Evolutionary conservation across 2,329 filamentous ascomycete genomes (phyloP).

Genomic region (Neofusicoccum kwambonambiense): DNA sequence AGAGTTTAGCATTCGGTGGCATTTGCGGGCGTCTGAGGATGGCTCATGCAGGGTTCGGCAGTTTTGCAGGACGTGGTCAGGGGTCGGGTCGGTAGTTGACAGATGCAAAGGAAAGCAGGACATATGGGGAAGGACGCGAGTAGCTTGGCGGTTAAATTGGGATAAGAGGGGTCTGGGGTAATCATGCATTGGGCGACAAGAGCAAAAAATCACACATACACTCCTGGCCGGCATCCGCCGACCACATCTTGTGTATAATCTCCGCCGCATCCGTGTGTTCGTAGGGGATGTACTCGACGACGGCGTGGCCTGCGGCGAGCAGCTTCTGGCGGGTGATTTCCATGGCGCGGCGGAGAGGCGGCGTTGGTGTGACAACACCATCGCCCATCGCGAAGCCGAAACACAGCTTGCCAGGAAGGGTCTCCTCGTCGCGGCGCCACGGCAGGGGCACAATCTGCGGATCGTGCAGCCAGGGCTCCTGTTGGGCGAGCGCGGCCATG

Average conservation of each 20-base stretch:
- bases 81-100: not conserved
- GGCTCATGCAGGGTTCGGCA: not conserved
- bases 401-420: slow-evolving; percentile 31
- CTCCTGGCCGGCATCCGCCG: slow-evolving; percentile 24
- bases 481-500: slow-evolving; percentile 56
- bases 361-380: not conserved
- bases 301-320: slow-evolving; percentile 22
- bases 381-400: slow-evolving; percentile 25
- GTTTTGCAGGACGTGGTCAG: not conserved
- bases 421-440: slow-evolving; percentile 53
- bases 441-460: slow-evolving; percentile 65
- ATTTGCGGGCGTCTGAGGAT: not conserved
- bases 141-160: not conserved
- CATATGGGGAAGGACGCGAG: not conserved
- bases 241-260: slow-evolving; percentile 23
- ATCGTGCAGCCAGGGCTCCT: slow-evolving; percentile 65
- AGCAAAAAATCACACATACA: slow-evolving; percentile 22
- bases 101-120: not conserved
- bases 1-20: not conserved
- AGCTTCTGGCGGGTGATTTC: slow-evolving; percentile 33
- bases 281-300: slow-evolving; percentile 26
- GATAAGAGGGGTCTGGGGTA: not conserved
- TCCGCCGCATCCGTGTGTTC: slow-evolving; percentile 20
- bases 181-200: slow-evolving; percentile 13
- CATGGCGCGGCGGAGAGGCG: slow-evolving; percentile 27